Base-by-base conservation (phyloP, 169 alveolate genomes). In the Pseudocohnilembus persalinus region DNA sequence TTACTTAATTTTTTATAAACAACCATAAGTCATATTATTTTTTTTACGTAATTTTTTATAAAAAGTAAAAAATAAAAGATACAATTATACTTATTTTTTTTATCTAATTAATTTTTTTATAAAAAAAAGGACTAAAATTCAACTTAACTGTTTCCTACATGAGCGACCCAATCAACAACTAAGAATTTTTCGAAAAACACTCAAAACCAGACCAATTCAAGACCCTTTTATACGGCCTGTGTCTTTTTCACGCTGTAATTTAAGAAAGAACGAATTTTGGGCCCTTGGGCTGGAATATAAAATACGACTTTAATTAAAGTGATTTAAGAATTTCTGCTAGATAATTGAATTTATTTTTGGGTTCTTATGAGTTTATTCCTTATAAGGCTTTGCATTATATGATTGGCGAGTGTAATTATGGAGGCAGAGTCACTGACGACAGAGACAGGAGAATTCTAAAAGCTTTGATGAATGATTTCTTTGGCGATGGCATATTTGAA, bases 381-480 rank as follows among this genome's bases (percentile, higher is more conserved):
- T 92, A 81, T 76, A 91, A 92, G 79, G 96, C 94, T 30, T 87
- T 94, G 32, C 92, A 91, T 74, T 94, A 94, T 85, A 85, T 94
- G 81, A 90, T 92, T 72, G 97, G 97, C 11, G 97, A 92, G 83
- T 92, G 94, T 64, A 94, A 94, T 83, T 94, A 94, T 83, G 97
- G 97, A n/a, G 97, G 97, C 29, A 90, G 96, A 87, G 96, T 94
- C 15, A 94, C 97, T 31, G 97, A 94, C 85, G 96, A 94, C 75
- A 91, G 93, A 90, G 97, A 94, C 83, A 93, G 94, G 83, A 90
- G 96, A 88, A 91, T 94, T 31, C 87, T 94, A 4, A 88, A 89
- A 78, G 92, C 97, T 29, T 79, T 94, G 31, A 86, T 94, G 64
- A 91, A 87, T 25, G 95, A 93, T 32, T 94, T 87, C 88, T 87